phyloP scores from a whole-genome alignment of 257 asterid species.

The Solanum tacnaense region DNA sequence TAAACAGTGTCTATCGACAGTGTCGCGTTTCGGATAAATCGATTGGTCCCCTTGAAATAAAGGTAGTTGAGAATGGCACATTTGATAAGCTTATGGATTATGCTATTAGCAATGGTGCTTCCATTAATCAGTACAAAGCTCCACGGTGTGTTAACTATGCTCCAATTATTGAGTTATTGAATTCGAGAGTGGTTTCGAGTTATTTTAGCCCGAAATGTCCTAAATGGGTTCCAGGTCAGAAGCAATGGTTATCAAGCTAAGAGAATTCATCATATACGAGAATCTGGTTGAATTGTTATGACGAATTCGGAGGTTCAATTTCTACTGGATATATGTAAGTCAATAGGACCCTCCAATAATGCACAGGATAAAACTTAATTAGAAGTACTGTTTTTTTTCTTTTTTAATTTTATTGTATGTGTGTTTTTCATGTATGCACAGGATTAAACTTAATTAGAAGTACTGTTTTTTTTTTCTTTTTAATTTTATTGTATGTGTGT shows the following conservation, averaged over 20 bases:
- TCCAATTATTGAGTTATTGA: conserved; percentile 26
- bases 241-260: neutral
- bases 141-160: conserved; percentile 36
- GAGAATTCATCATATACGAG: neutral
- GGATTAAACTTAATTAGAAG: neutral
- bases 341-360: neutral
- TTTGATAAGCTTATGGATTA: conserved; percentile 41
- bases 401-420: neutral
- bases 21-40: conserved; percentile 32
- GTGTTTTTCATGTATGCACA: neutral
- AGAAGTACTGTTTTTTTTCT: neutral
- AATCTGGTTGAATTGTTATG: neutral
- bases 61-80: conserved; percentile 27
- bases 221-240: neutral
- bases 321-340: neutral
- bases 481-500: neutral
- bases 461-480: too few species aligned
- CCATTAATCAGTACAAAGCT: conserved; percentile 35
- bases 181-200: conserved; percentile 12
- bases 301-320: neutral
- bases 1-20: conserved; percentile 33
- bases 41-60: conserved; percentile 28
- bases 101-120: conserved; percentile 26
- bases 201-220: conserved; percentile 21
- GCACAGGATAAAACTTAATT: neutral